phyloP scores from a whole-genome alignment of 257 asterid species.

The Capsicum rhomboideum region DNA sequence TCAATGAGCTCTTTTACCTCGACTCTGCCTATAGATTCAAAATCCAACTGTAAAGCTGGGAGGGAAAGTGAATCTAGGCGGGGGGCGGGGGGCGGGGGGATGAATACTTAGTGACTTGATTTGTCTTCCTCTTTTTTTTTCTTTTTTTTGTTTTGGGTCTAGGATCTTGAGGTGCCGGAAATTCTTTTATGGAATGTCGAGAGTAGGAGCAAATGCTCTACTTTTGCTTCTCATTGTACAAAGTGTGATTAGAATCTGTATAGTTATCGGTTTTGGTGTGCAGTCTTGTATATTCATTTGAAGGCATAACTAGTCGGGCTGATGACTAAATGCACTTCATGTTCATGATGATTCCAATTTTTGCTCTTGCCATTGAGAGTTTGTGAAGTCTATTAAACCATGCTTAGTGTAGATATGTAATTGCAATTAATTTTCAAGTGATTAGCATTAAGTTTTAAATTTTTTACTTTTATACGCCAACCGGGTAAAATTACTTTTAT shows the following conservation, averaged over 20 bases:
- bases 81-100: background rate
- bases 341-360: background rate
- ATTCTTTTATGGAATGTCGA: constrained; percentile 2
- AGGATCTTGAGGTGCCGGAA: background rate
- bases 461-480: no score
- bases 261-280: constrained; percentile 9
- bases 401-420: no score
- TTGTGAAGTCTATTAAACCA: no score
- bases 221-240: constrained; percentile 23
- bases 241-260: constrained; percentile 29
- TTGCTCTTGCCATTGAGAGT: background rate
- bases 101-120: background rate
- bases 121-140: background rate
- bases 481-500: no score
- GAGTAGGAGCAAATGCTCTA: background rate
- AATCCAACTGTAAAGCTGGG: background rate
- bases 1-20: background rate
- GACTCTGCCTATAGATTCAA: background rate
- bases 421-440: no score
- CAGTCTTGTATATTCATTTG: constrained; percentile 1
- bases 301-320: background rate
- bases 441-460: no score
- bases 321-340: background rate
- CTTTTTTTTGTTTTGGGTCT: background rate
- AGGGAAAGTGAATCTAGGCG: background rate